phyloP scores from a whole-genome alignment of 1,284 basidiomycete genomes.

The Phylloporus sp. region DNA sequence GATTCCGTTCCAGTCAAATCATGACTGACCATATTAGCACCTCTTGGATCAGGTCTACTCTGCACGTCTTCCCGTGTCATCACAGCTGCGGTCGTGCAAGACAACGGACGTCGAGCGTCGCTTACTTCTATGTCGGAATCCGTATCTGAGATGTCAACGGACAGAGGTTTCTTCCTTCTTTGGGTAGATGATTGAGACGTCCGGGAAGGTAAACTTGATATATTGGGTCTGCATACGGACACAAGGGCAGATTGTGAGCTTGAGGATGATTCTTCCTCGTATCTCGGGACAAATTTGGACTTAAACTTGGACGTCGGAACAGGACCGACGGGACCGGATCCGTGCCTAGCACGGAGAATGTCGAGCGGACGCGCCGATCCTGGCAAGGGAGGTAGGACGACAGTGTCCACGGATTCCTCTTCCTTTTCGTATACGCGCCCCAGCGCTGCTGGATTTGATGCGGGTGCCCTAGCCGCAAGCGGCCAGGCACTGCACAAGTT shows the following conservation, averaged over 20 bases:
- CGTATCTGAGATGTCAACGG: conserved; percentile 32
- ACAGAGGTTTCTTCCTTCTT: conserved; percentile 22
- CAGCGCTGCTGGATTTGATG: neutral
- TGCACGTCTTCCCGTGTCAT: too few relatives aligned
- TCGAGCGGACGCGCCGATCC: conserved; percentile 32
- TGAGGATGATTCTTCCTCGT: conserved; percentile 19
- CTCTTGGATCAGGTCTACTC: neutral
- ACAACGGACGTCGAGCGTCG: conserved; percentile 9
- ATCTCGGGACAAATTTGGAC: neutral
- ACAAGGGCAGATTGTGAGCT: conserved; percentile 6
- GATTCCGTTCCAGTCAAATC: neutral
- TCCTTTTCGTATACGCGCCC: conserved; percentile 13
- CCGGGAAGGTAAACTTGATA: neutral
- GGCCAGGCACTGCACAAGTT: conserved; percentile 8
- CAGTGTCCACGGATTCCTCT: conserved; percentile 13
- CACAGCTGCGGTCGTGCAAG: neutral
- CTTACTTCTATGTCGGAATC: conserved; percentile 29
- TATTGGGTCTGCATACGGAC: neutral
- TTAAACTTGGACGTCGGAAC: neutral
- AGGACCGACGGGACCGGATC: neutral
- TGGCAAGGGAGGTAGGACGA: conserved; percentile 11
- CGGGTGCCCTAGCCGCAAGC: conserved; percentile 2
- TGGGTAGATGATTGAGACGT: neutral
- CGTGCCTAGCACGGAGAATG: conserved; percentile 28
- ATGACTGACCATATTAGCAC: conserved; percentile 16